Evolutionary conservation across 1,284 basidiomycete species (phyloP).

Genomic region (Hemileia vastatrix): DNA sequence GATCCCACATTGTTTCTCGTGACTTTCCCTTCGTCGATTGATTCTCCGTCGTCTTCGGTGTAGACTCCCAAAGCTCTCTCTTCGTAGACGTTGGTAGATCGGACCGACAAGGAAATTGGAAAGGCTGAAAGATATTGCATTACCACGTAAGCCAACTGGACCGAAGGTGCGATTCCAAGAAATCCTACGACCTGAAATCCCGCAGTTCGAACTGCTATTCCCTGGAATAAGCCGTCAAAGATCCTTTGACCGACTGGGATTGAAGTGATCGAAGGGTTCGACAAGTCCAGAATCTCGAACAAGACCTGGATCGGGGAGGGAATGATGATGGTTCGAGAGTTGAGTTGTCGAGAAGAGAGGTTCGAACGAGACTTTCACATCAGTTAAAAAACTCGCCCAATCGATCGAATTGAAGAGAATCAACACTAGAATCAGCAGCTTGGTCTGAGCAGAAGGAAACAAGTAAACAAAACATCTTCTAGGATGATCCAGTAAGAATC

Average conservation of each 20-base stretch:
- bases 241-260: conserved; percentile 56
- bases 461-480: conserved; percentile 85
- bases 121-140: conserved; percentile 50
- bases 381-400: conserved; percentile 69
- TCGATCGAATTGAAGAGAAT: conserved; percentile 68
- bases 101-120: conserved; percentile 61
- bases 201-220: conserved; percentile 66
- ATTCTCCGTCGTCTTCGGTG: conserved; percentile 26
- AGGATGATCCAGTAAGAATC: conserved; percentile 92
- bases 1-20: conserved; percentile 31
- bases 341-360: too few species aligned
- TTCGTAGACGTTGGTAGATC: conserved; percentile 98
- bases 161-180: conserved; percentile 45
- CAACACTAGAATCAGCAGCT: conserved; percentile 68
- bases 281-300: conserved; percentile 62
- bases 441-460: conserved; percentile 82
- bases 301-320: conserved; percentile 37
- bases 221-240: conserved; percentile 44
- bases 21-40: conserved; percentile 14
- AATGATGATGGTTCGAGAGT: neutral
- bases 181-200: conserved; percentile 45
- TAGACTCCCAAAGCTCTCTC: conserved; percentile 51
- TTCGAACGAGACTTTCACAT: too few species aligned
- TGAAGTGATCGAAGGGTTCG: conserved; percentile 59
- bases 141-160: conserved; percentile 63